phyloP scores from a whole-genome alignment of 495 filamentous ascomycete genomes.

The Friedmanniomyces endolithicus region DNA sequence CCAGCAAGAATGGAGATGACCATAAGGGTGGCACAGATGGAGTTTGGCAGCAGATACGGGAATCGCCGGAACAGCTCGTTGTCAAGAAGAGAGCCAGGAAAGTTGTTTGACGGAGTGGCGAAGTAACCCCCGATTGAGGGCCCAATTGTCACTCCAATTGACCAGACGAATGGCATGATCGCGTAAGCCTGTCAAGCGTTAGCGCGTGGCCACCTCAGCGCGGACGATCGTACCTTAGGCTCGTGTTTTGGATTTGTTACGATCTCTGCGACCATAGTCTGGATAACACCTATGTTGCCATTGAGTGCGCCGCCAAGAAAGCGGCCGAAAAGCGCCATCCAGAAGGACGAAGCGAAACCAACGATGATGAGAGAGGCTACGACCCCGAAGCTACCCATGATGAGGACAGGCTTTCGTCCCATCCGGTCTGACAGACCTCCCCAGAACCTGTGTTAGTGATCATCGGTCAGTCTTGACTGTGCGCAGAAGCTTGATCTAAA shows the following conservation, averaged over 20 bases:
- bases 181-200: conserved; percentile 55
- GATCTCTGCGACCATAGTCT: conserved; percentile 83
- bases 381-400: conserved; percentile 69
- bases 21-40: conserved; percentile 62
- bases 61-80: conserved; percentile 57
- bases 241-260: conserved; percentile 71
- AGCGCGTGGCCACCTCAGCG: not conserved
- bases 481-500: not conserved
- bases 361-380: conserved; percentile 68
- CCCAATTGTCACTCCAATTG: conserved; percentile 71
- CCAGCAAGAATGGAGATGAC: conserved; percentile 59
- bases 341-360: conserved; percentile 69
- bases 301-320: conserved; percentile 71
- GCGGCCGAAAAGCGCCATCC: conserved; percentile 61
- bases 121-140: conserved; percentile 71
- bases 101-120: conserved; percentile 57
- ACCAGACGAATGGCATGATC: conserved; percentile 82
- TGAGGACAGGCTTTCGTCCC: conserved; percentile 71
- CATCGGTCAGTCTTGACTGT: not conserved
- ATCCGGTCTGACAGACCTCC: conserved; percentile 67
- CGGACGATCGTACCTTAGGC: conserved; percentile 39
- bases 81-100: conserved; percentile 50
- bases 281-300: conserved; percentile 79
- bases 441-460: conserved; percentile 44
- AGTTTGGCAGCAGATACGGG: conserved; percentile 72